These are phyloP conservation scores for Jamesozyma jinghongensis DNA, from an alignment of 805 yeast species.

Conservation along the genomic window DNA sequence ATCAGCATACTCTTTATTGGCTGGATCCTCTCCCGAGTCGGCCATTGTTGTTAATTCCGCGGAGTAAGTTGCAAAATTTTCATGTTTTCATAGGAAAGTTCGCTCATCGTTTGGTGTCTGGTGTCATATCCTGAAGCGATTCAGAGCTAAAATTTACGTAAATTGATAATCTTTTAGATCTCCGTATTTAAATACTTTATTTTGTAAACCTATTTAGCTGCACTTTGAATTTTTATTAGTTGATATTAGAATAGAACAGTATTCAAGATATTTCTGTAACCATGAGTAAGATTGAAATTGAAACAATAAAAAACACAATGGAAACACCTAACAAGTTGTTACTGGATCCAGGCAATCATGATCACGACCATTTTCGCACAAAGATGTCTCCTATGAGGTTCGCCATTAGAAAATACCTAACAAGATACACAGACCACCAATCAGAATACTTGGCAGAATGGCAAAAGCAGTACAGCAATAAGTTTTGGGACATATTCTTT, in stretches of 20 bases:
- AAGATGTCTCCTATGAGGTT: slow-evolving; percentile 50
- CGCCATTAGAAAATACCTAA: slow-evolving; percentile 41
- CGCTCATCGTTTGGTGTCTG: neutral
- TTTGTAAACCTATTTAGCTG: no score
- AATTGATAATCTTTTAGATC: no score
- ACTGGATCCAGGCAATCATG: slow-evolving; percentile 68
- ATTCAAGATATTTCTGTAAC: no score
- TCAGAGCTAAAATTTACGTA: neutral
- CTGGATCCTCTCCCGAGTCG: neutral
- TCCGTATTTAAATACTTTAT: no score
- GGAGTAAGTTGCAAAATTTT: no score
- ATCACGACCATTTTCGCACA: slow-evolving; percentile 54
- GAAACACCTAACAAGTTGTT: neutral
- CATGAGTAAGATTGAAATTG: no score
- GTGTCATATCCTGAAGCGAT: neutral
- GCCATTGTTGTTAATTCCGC: no score
- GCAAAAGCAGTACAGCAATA: slow-evolving; percentile 45
- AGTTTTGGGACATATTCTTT: slow-evolving; percentile 62
- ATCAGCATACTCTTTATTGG: neutral
- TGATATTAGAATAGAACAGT: no score
- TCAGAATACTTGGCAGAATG: slow-evolving; percentile 47
- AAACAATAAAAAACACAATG: neutral
- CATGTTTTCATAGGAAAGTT: no score
- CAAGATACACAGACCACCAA: slow-evolving; percentile 57
- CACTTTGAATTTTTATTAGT: no score